These are phyloP conservation scores for Cladosporium sp. DNA, from an alignment of 2,329 filamentous ascomycete genomes.

Conservation along the genomic window DNA sequence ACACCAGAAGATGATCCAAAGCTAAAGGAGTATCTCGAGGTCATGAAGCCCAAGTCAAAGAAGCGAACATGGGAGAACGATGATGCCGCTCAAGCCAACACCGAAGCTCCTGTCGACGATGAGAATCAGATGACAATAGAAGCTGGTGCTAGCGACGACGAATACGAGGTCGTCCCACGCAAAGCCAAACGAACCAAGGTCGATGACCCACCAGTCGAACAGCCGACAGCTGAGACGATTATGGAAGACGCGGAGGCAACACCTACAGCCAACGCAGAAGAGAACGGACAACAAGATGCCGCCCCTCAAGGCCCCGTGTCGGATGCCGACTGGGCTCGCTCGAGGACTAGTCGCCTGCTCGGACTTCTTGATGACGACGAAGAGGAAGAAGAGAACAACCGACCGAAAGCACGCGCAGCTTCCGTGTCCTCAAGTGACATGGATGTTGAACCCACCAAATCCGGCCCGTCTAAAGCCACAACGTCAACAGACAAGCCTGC, in stretches of 20 bases:
- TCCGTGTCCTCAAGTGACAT: constrained; percentile 8
- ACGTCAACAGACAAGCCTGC: background rate
- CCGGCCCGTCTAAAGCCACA: background rate
- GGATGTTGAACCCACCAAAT: background rate
- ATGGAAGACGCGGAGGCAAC: background rate
- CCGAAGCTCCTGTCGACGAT: constrained; percentile 23
- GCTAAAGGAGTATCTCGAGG: constrained; percentile 79
- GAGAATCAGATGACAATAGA: constrained; percentile 23
- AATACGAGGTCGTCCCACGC: constrained; percentile 67
- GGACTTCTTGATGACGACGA: constrained; percentile 77
- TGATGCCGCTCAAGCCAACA: background rate
- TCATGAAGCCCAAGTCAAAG: constrained; percentile 70
- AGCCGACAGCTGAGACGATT: background rate
- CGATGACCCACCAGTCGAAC: constrained; percentile 9
- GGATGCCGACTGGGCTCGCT: constrained; percentile 90
- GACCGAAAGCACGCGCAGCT: constrained; percentile 21
- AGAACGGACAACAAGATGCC: background rate
- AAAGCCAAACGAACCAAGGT: constrained; percentile 41
- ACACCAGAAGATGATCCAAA: constrained; percentile 65
- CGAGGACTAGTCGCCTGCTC: constrained; percentile 80
- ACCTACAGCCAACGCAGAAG: background rate
- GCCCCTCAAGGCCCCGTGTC: constrained; percentile 50
- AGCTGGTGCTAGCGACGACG: constrained; percentile 57
- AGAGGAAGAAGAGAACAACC: constrained; percentile 18
- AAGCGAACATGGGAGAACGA: constrained; percentile 21